A percentile compares a stretch with the other conserved stretches of the same genome.
Conservation (phyloP, 257 asterid genomes). For the Sherardia arvensis region DNA sequence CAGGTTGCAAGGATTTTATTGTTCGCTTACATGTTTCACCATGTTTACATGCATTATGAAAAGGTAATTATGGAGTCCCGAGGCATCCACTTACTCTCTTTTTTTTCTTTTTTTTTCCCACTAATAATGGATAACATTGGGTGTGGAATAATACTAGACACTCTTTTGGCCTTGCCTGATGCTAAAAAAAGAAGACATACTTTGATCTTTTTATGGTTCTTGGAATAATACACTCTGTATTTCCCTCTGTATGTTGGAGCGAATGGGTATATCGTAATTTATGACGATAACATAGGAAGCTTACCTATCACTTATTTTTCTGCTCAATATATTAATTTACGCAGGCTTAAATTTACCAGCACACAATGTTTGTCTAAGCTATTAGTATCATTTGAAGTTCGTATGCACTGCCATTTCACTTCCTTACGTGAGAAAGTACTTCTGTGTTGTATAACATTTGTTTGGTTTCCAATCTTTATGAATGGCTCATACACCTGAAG, state of each 20-base stretch:
- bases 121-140: neutral
- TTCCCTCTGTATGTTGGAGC: neutral
- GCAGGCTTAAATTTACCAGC: neutral
- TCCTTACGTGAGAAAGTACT: neutral
- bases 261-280: neutral
- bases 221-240: neutral
- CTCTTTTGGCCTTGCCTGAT: too few relatives aligned
- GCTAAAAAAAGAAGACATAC: neutral
- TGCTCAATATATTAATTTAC: too few relatives aligned
- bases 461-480: neutral
- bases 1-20: conserved; percentile 93
- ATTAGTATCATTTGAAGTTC: neutral
- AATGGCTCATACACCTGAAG: neutral
- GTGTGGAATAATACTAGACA: too few relatives aligned
- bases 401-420: neutral
- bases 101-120: too few relatives aligned
- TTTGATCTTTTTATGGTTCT: neutral
- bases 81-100: neutral
- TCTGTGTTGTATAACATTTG: neutral
- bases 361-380: neutral
- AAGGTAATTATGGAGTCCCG: conserved; percentile 41
- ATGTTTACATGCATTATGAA: conserved; percentile 60
- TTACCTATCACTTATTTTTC: neutral
- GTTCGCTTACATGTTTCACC: conserved; percentile 77
- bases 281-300: neutral